phyloP scores from a whole-genome alignment of 2,329 filamentous ascomycete species.

The Trichoderma cornu-damae region DNA sequence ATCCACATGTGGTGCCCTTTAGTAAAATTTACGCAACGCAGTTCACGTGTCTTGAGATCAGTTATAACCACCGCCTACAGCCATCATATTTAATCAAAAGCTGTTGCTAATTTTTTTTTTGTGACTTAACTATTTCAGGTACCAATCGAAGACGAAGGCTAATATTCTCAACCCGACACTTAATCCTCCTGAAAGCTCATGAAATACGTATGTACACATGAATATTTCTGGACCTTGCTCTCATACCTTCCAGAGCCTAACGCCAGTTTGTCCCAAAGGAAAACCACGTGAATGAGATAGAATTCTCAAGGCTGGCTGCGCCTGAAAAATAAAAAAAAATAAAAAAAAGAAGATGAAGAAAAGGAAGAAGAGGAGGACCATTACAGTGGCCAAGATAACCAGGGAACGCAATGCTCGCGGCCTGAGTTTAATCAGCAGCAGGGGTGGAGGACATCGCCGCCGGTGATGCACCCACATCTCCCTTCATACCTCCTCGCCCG shows the following conservation, averaged over 20 bases:
- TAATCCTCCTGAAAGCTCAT: conserved; percentile 33
- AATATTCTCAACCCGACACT: conserved; percentile 28
- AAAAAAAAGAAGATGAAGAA: too few relatives aligned
- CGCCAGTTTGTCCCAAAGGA: conserved; percentile 21
- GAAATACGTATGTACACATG: conserved; percentile 31
- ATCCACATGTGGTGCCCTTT: not conserved
- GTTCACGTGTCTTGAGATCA: not conserved
- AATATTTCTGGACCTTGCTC: conserved; percentile 19
- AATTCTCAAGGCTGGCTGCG: conserved; percentile 5
- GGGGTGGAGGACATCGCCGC: conserved; percentile 49
- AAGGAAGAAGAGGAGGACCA: conserved; percentile 15
- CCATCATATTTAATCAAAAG: not conserved
- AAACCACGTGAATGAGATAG: conserved; percentile 7
- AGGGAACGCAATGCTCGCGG: conserved; percentile 2
- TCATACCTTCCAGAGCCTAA: conserved; percentile 23
- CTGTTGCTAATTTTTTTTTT: conserved; percentile 2
- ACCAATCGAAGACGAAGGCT: conserved; percentile 31
- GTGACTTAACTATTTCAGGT: conserved; percentile 26
- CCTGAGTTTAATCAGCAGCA: conserved; percentile 33
- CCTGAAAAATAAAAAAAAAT: conserved; percentile 11
- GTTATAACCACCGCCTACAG: not conserved
- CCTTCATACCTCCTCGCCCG: conserved; percentile 54
- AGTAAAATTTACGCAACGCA: not conserved
- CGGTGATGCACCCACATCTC: conserved; percentile 52
- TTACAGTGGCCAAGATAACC: not conserved